Conservation (phyloP, 2,329 filamentous ascomycete genomes). For the Fusarium praegraminearum region DNA sequence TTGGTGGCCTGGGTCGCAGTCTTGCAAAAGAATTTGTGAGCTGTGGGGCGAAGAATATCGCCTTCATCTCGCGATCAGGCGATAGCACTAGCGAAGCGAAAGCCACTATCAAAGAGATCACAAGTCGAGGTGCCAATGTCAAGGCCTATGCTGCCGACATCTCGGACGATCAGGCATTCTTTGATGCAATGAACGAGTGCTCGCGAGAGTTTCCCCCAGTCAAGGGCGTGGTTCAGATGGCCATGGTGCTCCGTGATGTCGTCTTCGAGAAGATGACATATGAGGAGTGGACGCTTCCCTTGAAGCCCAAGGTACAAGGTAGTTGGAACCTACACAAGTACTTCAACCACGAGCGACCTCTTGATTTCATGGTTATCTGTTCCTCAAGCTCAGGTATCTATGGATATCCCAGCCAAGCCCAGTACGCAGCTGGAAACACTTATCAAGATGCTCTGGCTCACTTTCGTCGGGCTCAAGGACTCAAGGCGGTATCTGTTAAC, state of each 20-base stretch:
- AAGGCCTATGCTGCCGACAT: not conserved
- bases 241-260: slow-evolving; percentile 1
- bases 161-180: not conserved
- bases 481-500: not conserved
- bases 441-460: not conserved
- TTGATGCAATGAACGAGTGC: not conserved
- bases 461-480: not conserved
- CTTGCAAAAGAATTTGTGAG: not conserved
- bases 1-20: not conserved
- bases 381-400: not conserved
- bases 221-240: not conserved
- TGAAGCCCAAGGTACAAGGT: not conserved
- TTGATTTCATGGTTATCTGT: not conserved
- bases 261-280: not conserved
- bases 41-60: not conserved
- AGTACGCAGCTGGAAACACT: not conserved
- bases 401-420: not conserved
- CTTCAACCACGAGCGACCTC: not conserved
- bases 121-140: not conserved
- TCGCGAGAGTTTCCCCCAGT: not conserved
- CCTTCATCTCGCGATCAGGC: not conserved
- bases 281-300: not conserved
- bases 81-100: not conserved
- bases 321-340: not conserved
- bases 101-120: not conserved